These are phyloP conservation scores for Sclerotinia spermophila DNA, from an alignment of 2,329 filamentous ascomycete genomes.

Conservation along the genomic window DNA sequence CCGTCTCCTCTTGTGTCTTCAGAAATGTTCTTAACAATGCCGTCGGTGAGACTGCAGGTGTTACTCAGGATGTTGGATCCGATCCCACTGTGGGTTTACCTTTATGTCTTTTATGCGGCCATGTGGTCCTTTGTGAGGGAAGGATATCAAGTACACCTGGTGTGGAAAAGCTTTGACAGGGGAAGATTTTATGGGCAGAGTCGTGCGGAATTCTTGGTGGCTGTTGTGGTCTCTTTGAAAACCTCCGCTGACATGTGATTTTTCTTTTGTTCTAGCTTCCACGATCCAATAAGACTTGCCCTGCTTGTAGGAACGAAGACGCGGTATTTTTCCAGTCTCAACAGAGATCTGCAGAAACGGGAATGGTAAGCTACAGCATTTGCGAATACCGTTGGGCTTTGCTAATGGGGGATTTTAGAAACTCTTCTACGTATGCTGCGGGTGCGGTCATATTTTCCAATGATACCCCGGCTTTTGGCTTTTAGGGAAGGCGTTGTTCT, in stretches of 20 bases:
- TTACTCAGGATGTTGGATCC: constrained; percentile 93
- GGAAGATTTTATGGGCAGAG: not conserved
- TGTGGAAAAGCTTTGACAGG: constrained; percentile 1
- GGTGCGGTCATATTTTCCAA: constrained; percentile 83
- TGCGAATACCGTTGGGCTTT: not conserved
- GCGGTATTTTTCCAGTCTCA: constrained; percentile 99
- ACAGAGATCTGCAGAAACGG: constrained; percentile 92
- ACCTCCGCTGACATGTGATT: constrained; percentile 41
- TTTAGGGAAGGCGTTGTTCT: constrained; percentile 12
- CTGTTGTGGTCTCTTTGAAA: constrained; percentile 17
- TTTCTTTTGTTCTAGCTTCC: constrained; percentile 68
- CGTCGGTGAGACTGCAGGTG: constrained; percentile 91
- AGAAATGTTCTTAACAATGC: constrained; percentile 90
- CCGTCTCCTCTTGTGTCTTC: constrained; percentile 87
- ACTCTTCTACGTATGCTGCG: constrained; percentile 91
- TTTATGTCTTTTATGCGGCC: constrained; percentile 48
- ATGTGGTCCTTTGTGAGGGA: constrained; percentile 42
- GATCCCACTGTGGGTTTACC: constrained; percentile 92
- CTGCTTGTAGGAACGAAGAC: constrained; percentile 78
- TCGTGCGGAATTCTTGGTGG: constrained; percentile 1
- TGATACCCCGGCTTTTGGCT: constrained; percentile 36
- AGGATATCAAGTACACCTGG: not conserved
- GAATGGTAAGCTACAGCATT: constrained; percentile 70
- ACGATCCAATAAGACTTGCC: constrained; percentile 80
- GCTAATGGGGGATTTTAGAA: constrained; percentile 53